A percentile compares a stretch with the other conserved stretches of the same genome.
Evolutionary conservation across 306 rosid species (phyloP).

Genomic region (Castanospermum australe): DNA sequence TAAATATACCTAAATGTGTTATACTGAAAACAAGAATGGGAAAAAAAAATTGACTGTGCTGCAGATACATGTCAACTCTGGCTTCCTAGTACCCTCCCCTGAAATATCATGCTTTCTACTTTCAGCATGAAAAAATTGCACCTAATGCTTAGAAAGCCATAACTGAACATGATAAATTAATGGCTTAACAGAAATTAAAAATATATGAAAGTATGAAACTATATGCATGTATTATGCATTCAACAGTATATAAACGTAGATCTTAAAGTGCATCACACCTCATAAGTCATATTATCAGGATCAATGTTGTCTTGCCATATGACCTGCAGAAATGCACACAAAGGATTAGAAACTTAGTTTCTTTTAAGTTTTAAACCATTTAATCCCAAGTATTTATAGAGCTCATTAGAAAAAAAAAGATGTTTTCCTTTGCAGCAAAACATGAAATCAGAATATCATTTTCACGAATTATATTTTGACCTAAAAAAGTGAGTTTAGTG

Average conservation of each 20-base stretch:
- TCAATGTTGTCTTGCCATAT: conserved; percentile 80
- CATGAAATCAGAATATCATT: neutral
- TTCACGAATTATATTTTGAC: neutral
- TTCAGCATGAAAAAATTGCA: neutral
- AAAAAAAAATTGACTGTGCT: neutral
- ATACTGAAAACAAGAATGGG: neutral
- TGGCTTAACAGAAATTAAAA: neutral
- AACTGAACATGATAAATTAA: neutral
- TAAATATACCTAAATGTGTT: neutral
- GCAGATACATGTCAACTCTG: neutral
- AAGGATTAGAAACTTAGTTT: conserved; percentile 15
- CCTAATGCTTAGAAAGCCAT: conserved; percentile 1
- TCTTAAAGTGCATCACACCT: conserved; percentile 49
- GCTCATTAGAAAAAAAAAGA: neutral
- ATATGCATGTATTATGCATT: neutral
- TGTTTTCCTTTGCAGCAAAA: neutral
- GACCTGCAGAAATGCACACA: conserved; percentile 49
- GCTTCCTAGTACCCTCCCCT: neutral
- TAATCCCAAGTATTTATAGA: neutral
- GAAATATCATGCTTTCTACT: neutral
- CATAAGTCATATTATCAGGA: conserved; percentile 92
- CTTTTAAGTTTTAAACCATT: no score
- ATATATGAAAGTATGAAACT: neutral
- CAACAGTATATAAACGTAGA: neutral
- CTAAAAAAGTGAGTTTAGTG: neutral